A percentile compares a stretch with the other conserved stretches of the same genome.
Evolutionary conservation across 2,329 filamentous ascomycete species (phyloP).

Genomic region (Blumeria hordei): DNA sequence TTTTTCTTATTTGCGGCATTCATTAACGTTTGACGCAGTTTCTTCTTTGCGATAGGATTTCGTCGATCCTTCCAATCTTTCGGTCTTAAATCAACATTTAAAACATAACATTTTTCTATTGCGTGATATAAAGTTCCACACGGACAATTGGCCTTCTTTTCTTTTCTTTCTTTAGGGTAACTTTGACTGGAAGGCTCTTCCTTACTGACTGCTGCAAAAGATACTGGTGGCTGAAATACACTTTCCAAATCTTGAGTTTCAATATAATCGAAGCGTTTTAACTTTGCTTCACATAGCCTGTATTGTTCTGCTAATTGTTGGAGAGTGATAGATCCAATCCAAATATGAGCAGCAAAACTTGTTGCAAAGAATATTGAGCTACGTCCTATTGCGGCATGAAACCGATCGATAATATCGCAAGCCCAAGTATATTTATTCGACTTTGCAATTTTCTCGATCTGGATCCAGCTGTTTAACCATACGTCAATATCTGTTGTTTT

Average conservation of each 20-base stretch:
- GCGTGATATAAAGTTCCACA: neutral
- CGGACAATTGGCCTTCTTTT: neutral
- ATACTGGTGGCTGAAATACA: neutral
- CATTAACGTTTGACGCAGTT: neutral
- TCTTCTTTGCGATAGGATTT: neutral
- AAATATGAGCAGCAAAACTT: neutral
- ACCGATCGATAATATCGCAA: neutral
- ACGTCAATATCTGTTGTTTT: neutral
- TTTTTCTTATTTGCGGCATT: neutral
- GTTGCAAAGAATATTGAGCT: neutral
- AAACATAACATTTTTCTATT: neutral
- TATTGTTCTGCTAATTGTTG: neutral
- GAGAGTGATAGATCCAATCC: neutral
- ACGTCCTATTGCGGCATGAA: neutral
- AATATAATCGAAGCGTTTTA: neutral
- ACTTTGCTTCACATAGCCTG: neutral
- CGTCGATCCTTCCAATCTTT: neutral
- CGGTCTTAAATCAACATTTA: neutral
- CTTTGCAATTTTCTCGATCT: neutral
- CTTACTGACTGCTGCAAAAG: neutral
- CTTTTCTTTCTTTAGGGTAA: neutral
- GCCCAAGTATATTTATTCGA: neutral
- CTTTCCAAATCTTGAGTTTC: neutral
- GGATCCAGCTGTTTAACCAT: conserved; percentile 1
- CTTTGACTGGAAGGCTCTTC: neutral